Conservation (phyloP, 352 stramenopile species). For the Globisporangium nagaii region DNA sequence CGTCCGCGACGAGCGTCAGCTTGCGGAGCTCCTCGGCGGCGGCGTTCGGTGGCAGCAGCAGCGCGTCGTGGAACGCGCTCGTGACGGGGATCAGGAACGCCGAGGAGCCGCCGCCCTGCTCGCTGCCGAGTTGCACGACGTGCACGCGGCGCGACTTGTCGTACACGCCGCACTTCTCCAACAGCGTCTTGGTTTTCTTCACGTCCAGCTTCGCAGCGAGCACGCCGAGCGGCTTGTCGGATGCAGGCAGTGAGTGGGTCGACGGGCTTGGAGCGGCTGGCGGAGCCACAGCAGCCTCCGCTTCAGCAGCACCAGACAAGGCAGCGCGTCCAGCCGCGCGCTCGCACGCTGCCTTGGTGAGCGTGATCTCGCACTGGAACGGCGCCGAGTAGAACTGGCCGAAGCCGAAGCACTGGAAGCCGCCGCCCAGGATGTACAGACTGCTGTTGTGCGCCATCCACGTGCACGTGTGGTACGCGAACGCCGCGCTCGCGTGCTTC, state of each 20-base stretch:
- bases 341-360: conserved; percentile 14
- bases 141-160: conserved; percentile 79
- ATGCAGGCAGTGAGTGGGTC: neutral
- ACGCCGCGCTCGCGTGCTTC: conserved; percentile 38
- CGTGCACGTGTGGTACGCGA: conserved; percentile 46
- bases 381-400: conserved; percentile 70
- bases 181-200: conserved; percentile 72
- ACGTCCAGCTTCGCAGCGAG: conserved; percentile 59
- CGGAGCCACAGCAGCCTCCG: neutral
- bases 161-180: conserved; percentile 59
- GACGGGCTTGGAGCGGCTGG: neutral
- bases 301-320: neutral
- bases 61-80: conserved; percentile 22
- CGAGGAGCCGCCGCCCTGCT: conserved; percentile 7
- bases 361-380: conserved; percentile 47
- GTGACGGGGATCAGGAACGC: conserved; percentile 66
- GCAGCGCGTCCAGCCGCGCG: neutral
- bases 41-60: conserved; percentile 15
- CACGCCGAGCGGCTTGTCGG: conserved; percentile 25
- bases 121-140: conserved; percentile 16
- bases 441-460: conserved; percentile 41
- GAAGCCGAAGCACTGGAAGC: conserved; percentile 84
- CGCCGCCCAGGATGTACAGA: conserved; percentile 57
- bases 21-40: conserved; percentile 31
- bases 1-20: conserved; percentile 39